Percentiles rank a stretch among this genome's conserved stretches.
Evolutionary conservation across 1,284 basidiomycete genomes (phyloP).

Genomic region (Naganishia sp.): DNA sequence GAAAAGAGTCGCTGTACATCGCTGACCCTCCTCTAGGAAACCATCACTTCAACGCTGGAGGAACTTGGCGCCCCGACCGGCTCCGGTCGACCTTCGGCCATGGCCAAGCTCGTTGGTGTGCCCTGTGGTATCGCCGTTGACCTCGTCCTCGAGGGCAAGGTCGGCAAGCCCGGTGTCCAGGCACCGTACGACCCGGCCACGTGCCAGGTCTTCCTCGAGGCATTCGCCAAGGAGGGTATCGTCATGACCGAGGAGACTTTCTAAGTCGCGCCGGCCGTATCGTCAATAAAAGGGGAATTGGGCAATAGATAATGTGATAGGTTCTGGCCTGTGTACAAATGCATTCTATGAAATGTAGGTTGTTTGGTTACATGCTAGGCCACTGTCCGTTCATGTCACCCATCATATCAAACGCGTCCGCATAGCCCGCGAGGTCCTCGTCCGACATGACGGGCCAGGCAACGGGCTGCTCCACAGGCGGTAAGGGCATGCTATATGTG

Average conservation of each 20-base stretch:
- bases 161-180: slow-evolving; percentile 78
- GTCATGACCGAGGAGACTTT: slow-evolving; percentile 69
- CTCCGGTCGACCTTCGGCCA: slow-evolving; percentile 67
- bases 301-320: slow-evolving; percentile 4
- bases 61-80: slow-evolving; percentile 82
- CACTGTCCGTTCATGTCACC: slow-evolving; percentile 10
- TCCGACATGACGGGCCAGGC: slow-evolving; percentile 18
- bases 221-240: slow-evolving; percentile 79
- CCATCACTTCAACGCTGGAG: slow-evolving; percentile 87
- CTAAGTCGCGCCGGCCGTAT: slow-evolving; percentile 38
- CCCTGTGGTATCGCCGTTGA: slow-evolving; percentile 93
- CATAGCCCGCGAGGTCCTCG: slow-evolving; percentile 18
- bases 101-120: slow-evolving; percentile 87
- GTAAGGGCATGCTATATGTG: slow-evolving; percentile 8
- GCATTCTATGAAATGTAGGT: neutral
- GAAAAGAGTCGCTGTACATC: neutral
- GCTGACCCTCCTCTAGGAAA: slow-evolving; percentile 61
- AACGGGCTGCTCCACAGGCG: slow-evolving; percentile 3
- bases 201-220: slow-evolving; percentile 74
- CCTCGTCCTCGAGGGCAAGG: slow-evolving; percentile 68
- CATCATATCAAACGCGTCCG: slow-evolving; percentile 17
- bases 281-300: neutral
- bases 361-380: slow-evolving; percentile 15
- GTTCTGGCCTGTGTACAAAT: slow-evolving; percentile 1
- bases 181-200: slow-evolving; percentile 75